A percentile compares a stretch with the other conserved stretches of the same genome.
Conservation (phyloP, 2,329 filamentous ascomycete species). For the Ophiostoma sp. region DNA sequence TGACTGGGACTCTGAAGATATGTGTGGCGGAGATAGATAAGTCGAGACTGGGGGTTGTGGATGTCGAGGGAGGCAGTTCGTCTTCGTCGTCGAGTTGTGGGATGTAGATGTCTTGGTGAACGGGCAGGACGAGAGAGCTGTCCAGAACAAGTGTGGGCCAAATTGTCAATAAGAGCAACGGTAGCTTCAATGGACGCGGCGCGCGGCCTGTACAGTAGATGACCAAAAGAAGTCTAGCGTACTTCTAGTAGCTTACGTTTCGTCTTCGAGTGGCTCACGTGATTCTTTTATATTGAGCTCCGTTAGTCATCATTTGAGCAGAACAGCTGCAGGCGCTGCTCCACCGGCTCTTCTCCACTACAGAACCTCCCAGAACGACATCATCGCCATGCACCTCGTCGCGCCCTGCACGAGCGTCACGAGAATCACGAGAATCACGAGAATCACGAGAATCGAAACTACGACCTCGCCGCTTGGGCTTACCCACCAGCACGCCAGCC, state of each 20-base stretch:
- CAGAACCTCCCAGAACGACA: conserved; percentile 12
- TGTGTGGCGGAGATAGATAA: not conserved
- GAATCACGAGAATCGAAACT: not conserved
- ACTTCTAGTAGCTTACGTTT: not conserved
- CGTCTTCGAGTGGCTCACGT: not conserved
- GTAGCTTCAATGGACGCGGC: conserved; percentile 22
- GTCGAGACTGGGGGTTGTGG: too few species aligned
- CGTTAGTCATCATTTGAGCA: not conserved
- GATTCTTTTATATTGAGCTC: not conserved
- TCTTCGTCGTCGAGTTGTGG: not conserved
- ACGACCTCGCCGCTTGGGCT: not conserved
- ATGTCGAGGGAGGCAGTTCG: too few species aligned
- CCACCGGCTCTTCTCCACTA: not conserved
- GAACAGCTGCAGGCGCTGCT: not conserved
- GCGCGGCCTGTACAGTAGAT: not conserved
- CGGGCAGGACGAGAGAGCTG: conserved; percentile 9
- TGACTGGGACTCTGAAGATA: not conserved
- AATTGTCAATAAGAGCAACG: conserved; percentile 17
- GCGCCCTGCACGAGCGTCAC: not conserved
- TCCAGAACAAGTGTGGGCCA: conserved; percentile 14
- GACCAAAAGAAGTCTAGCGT: not conserved
- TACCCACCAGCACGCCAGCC: not conserved
- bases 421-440: not conserved
- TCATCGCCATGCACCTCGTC: conserved; percentile 5
- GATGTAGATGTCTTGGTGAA: not conserved